These are phyloP conservation scores for Akanthomyces uredinophilus DNA, from an alignment of 2,329 filamentous ascomycete genomes.

Conservation along the genomic window DNA sequence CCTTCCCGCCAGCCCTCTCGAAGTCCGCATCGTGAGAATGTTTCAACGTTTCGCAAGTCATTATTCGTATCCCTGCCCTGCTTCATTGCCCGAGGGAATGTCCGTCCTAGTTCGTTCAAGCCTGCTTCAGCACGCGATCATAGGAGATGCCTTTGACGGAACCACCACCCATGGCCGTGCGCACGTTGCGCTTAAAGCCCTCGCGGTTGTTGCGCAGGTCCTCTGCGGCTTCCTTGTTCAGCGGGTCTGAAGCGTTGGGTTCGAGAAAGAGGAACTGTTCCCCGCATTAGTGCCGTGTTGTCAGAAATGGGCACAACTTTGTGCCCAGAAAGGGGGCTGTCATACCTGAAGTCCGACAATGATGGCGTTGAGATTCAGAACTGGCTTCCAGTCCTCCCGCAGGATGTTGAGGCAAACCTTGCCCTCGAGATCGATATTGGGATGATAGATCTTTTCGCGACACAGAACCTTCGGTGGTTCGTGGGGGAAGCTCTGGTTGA, in stretches of 20 bases:
- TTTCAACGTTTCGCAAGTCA: not conserved
- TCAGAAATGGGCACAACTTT: not conserved
- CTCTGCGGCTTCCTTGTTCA: constrained; percentile 97
- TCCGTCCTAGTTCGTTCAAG: no score
- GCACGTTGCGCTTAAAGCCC: constrained; percentile 86
- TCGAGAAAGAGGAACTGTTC: constrained; percentile 89
- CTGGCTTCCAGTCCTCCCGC: constrained; percentile 97
- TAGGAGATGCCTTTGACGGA: constrained; percentile 66
- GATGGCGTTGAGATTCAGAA: constrained; percentile 92
- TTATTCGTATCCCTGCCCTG: not conserved
- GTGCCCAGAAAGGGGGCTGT: not conserved
- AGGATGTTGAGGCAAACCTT: constrained; percentile 98
- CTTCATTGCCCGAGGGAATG: no score
- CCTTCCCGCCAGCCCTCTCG: not conserved
- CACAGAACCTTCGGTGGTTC: constrained; percentile 97
- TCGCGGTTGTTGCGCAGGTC: constrained; percentile 83
- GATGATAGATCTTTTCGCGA: constrained; percentile 97
- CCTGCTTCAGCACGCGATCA: constrained; percentile 69
- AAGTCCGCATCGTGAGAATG: not conserved
- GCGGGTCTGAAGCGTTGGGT: constrained; percentile 92
- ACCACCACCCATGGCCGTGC: constrained; percentile 76
- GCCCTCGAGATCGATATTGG: constrained; percentile 95
- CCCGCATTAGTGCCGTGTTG: not conserved
- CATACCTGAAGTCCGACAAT: constrained; percentile 85
- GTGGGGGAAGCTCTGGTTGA: constrained; percentile 94